Base-by-base conservation (phyloP, 768 basidiomycete species). In the Kwoniella shandongensis region DNA sequence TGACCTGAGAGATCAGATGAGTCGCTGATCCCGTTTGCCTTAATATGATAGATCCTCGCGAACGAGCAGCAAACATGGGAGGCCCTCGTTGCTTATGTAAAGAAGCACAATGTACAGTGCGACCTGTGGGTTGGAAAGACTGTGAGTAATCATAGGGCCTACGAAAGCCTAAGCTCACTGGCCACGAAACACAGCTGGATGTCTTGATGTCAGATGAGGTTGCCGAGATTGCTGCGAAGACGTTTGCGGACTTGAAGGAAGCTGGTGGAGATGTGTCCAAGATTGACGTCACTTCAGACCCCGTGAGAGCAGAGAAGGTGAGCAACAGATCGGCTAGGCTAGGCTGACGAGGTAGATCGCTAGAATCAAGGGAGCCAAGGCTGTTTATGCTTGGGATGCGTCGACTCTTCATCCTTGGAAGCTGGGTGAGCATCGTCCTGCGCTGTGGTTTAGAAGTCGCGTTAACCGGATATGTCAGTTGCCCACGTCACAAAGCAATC, bases 261-360 rank as follows among this genome's bases (percentile, higher is more conserved):
- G 77, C 76, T 38, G 77, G 77, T 17, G 77, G 76, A 11, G 53
- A 70, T 20, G 63, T 67, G 3, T 64, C 67, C 12, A 56, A 69
- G 44, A 65, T 77, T 10, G 62, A 68, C 25, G 67, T 62, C 41
- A 73, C 69, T 27, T 42, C 54, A 5, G 72, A 77, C 44, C 54
- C 66, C 0, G 47, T 39, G 2, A 54, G 63, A 35, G 77, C 77
- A 0, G 62, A 70, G 38, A 59, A 57, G 54, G 72, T 73, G 51
- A 22, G 59, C 48, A 12, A 13, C 23, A 3, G 17, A 18, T 22
- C 12, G 1, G 17, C 5, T 2, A 10, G 30, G 42, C 20, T 25
- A 5, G 30, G 35, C 48, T 45, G n/a, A 52, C 11, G 5, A 0
- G 10, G 25, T 26, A 61, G 61, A 38, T 51, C 17, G 54, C 62